Conservation (phyloP, 2,329 filamentous ascomycete genomes). For the Tolypocladium guangdongense region DNA sequence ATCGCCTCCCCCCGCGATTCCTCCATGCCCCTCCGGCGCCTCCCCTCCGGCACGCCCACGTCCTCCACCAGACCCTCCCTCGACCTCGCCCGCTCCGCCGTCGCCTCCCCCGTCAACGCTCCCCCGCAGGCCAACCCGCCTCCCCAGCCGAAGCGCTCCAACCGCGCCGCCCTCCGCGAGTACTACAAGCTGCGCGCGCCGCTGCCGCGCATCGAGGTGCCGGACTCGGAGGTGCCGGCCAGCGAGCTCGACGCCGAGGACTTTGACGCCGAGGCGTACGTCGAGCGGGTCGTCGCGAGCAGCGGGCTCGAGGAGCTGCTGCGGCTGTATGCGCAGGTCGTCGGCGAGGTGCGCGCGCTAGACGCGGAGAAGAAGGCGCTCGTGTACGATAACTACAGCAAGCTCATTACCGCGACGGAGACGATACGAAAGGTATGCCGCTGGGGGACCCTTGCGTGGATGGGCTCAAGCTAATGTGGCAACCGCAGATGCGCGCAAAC, state of each 20-base stretch:
- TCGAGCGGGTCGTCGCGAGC: slow-evolving; percentile 48
- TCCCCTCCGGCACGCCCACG: slow-evolving; percentile 50
- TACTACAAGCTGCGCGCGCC: slow-evolving; percentile 70
- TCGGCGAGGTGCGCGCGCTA: slow-evolving; percentile 75
- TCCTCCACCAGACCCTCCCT: slow-evolving; percentile 67
- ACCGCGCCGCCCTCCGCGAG: slow-evolving; percentile 79
- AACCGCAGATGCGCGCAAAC: slow-evolving; percentile 56
- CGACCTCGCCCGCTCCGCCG: slow-evolving; percentile 51
- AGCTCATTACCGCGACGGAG: slow-evolving; percentile 91
- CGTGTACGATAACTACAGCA: slow-evolving; percentile 97
- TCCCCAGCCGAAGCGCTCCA: slow-evolving; percentile 39
- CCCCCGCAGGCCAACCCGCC: slow-evolving; percentile 23
- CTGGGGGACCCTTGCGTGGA: neutral
- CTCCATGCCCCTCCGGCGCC: slow-evolving; percentile 45
- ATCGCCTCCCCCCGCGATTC: slow-evolving; percentile 53
- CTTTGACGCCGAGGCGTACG: slow-evolving; percentile 65
- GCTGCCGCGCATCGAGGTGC: slow-evolving; percentile 30
- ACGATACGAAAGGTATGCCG: slow-evolving; percentile 65
- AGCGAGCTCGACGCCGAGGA: slow-evolving; percentile 62
- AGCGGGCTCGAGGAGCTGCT: slow-evolving; percentile 59
- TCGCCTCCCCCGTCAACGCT: slow-evolving; percentile 35
- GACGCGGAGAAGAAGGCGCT: slow-evolving; percentile 95
- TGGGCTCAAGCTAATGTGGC: neutral
- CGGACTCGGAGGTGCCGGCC: slow-evolving; percentile 46
- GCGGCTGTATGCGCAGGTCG: slow-evolving; percentile 56